phyloP scores from a whole-genome alignment of 2,329 filamentous ascomycete species.

The Fusarium piperis region DNA sequence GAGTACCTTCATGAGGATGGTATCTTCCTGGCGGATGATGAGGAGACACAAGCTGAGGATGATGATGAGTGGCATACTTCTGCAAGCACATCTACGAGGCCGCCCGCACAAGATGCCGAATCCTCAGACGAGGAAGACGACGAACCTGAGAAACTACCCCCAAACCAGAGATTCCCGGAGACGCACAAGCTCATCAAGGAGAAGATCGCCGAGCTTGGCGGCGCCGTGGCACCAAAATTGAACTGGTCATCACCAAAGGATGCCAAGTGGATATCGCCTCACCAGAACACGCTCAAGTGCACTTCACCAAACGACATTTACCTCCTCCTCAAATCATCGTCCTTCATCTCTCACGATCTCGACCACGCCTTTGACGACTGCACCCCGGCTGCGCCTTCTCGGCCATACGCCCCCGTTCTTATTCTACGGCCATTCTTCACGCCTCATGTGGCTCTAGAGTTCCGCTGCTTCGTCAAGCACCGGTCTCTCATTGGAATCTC shows the following conservation, averaged over 20 bases:
- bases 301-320: conserved; percentile 90
- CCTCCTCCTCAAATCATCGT: conserved; percentile 90
- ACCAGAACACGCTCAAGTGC: conserved; percentile 93
- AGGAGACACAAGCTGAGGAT: conserved; percentile 63
- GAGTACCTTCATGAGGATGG: conserved; percentile 91
- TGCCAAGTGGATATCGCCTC: conserved; percentile 86
- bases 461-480: conserved; percentile 92
- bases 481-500: conserved; percentile 82
- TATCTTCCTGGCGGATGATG: conserved; percentile 82
- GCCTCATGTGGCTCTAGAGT: conserved; percentile 91
- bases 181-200: conserved; percentile 81
- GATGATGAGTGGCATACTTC: conserved; percentile 62
- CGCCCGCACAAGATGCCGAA: conserved; percentile 54
- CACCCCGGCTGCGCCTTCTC: conserved; percentile 50
- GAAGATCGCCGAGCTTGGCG: conserved; percentile 83
- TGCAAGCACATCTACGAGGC: conserved; percentile 38
- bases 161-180: conserved; percentile 71
- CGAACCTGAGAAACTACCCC: conserved; percentile 51
- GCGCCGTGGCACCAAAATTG: conserved; percentile 88
- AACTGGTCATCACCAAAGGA: conserved; percentile 99
- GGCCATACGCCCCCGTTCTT: conserved; percentile 76
- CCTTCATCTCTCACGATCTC: conserved; percentile 93
- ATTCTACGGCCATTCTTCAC: conserved; percentile 89
- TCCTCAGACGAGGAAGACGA: conserved; percentile 60
- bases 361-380: conserved; percentile 89